phyloP scores from a whole-genome alignment of 257 asterid species.

The Ophiorrhiza pumila region DNA sequence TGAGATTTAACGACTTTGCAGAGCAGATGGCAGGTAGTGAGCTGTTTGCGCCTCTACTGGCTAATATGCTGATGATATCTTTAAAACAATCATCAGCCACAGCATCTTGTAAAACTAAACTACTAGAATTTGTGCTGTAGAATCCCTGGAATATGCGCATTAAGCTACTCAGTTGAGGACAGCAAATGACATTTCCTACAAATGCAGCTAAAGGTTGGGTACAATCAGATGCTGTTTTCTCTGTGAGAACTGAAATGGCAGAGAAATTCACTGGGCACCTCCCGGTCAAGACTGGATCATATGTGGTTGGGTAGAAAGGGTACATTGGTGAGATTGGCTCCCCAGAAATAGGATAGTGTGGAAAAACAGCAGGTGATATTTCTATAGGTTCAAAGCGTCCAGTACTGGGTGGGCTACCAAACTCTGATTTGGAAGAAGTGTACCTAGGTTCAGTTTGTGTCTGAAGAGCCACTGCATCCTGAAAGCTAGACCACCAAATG shows the following conservation, averaged over 20 bases:
- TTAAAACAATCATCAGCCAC: slow-evolving; percentile 91
- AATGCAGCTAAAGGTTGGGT: slow-evolving; percentile 69
- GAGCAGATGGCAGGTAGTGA: slow-evolving; percentile 75
- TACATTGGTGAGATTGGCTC: slow-evolving; percentile 85
- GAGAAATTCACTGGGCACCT: slow-evolving; percentile 93
- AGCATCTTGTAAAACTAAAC: slow-evolving; percentile 65
- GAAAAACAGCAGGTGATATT: slow-evolving; percentile 83
- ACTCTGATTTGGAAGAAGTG: slow-evolving; percentile 44
- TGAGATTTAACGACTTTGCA: slow-evolving; percentile 65
- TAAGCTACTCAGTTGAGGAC: slow-evolving; percentile 91
- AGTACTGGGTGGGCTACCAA: slow-evolving; percentile 64
- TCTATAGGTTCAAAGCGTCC: slow-evolving; percentile 84
- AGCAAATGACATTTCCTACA: slow-evolving; percentile 91
- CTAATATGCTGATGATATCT: slow-evolving; percentile 90
- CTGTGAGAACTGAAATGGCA: slow-evolving; percentile 62
- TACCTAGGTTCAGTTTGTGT: slow-evolving; percentile 31
- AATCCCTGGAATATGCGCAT: slow-evolving; percentile 93
- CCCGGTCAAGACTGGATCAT: slow-evolving; percentile 89
- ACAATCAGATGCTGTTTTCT: slow-evolving; percentile 91
- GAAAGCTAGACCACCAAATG: slow-evolving; percentile 66
- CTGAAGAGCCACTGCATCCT: slow-evolving; percentile 45
- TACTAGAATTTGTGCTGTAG: slow-evolving; percentile 58
- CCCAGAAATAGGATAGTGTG: slow-evolving; percentile 61
- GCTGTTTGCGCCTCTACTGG: slow-evolving; percentile 92
- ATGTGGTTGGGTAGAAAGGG: slow-evolving; percentile 78